Evolutionary conservation across 495 filamentous ascomycete genomes (phyloP).

Genomic region (Aspergillus heteromorphus): DNA sequence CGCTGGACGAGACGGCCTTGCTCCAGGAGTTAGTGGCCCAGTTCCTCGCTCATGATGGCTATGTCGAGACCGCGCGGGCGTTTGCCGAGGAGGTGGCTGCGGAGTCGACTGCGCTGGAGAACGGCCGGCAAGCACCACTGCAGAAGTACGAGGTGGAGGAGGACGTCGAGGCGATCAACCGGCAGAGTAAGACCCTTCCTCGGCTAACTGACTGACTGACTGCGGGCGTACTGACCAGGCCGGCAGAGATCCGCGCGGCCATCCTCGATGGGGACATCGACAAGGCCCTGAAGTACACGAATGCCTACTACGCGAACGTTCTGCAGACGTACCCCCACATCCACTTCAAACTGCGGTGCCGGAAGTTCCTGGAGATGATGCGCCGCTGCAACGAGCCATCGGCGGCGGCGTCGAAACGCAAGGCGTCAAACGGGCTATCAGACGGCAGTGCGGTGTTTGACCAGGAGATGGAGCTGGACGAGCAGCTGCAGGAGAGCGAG

Average conservation of each 20-base stretch:
- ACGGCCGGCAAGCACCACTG: constrained; percentile 46
- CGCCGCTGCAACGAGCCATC: constrained; percentile 67
- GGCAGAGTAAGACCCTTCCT: constrained; percentile 63
- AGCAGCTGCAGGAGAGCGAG: constrained; percentile 46
- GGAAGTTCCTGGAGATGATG: constrained; percentile 97
- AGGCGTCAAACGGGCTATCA: constrained; percentile 27
- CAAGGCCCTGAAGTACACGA: constrained; percentile 75
- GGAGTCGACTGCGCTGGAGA: constrained; percentile 61
- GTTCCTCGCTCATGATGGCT: constrained; percentile 91
- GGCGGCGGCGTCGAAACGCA: constrained; percentile 31
- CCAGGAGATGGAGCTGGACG: constrained; percentile 81
- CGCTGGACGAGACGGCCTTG: constrained; percentile 66
- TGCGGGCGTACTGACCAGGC: constrained; percentile 14
- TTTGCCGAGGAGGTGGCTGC: constrained; percentile 79
- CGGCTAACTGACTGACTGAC: not conserved
- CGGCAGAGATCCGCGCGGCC: constrained; percentile 72
- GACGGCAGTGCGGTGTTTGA: constrained; percentile 52
- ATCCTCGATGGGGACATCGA: constrained; percentile 94
- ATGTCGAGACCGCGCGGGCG: constrained; percentile 86
- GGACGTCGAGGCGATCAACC: constrained; percentile 79
- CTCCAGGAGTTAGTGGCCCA: constrained; percentile 81
- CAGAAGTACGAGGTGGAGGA: constrained; percentile 71
- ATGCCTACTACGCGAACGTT: constrained; percentile 72
- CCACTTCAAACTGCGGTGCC: constrained; percentile 82
- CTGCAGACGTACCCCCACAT: constrained; percentile 81